Conservation (phyloP, 768 basidiomycete species). For the Pleurotus eryngii region DNA sequence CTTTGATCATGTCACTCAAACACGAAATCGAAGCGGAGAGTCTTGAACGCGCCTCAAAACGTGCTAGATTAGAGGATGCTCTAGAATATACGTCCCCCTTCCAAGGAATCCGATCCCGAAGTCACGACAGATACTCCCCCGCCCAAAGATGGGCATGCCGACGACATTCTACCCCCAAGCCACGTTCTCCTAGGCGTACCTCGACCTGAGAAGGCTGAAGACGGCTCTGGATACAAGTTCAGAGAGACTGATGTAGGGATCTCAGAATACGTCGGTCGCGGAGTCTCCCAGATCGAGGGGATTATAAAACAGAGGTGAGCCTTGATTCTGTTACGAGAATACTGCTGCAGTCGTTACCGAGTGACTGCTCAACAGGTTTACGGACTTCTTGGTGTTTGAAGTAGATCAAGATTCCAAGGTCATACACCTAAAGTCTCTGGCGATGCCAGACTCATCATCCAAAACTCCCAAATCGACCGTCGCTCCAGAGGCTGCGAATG, state of each 20-base stretch:
- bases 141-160: constrained; percentile 18
- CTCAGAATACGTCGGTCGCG: constrained; percentile 74
- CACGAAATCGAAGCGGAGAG: constrained; percentile 55
- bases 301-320: constrained; percentile 95
- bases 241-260: constrained; percentile 87
- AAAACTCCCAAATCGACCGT: constrained; percentile 26
- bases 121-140: constrained; percentile 9
- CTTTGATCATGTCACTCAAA: constrained; percentile 31
- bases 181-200: constrained; percentile 64
- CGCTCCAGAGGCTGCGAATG: constrained; percentile 13
- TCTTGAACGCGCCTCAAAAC: constrained; percentile 12
- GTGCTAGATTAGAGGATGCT: constrained; percentile 5
- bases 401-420: constrained; percentile 79
- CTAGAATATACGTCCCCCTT: background rate
- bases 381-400: constrained; percentile 95
- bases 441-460: constrained; percentile 59
- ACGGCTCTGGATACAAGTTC: constrained; percentile 53
- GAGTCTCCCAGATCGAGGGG: constrained; percentile 73
- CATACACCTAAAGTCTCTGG: constrained; percentile 76
- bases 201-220: constrained; percentile 38
- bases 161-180: constrained; percentile 63
- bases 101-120: background rate
- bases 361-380: constrained; percentile 59
- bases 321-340: no score
- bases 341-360: background rate